Base-by-base conservation (phyloP, 2,329 filamentous ascomycete species). In the Phaeoacremonium minimum region DNA sequence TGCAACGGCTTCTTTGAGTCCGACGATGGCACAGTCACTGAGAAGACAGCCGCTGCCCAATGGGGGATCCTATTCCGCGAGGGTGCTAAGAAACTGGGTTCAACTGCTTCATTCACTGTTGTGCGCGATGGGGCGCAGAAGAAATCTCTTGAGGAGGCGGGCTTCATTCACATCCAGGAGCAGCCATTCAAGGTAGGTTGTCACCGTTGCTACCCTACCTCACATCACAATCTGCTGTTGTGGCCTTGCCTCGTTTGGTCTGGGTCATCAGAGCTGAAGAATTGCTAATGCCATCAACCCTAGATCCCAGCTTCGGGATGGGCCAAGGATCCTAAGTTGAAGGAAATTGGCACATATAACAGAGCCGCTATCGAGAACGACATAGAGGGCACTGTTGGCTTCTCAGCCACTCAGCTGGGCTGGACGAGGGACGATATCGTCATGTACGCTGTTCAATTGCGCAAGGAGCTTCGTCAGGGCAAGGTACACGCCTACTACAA, bases 291-390 rank as follows among this genome's bases (percentile, higher is more conserved):
- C n/a, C n/a, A n/a, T n/a, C n/a, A n/a, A n/a, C 22, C 9, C 22
- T 11, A 36, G 34, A 33, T 55, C 15, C 53, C 56, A 0, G 41
- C 56, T 3, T 59, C 58, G 1, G 31, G 41, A 1, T 66, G 63
- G 63, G 55, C 58, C 3, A 49, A 52, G 7, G 56, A 64, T 31
- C 46, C 46, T 8, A 44, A 50, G 14, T 32, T 49, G 28, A 53
- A 46, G 43, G 46, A 51, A 41, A 45, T 47, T 15, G 58, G 57
- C 9, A 32, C 33, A 22, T 50, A 46, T 19, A 28, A 31, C 9
- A 26, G 38, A 36, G 18, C 42, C 8, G 43, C 36, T 11, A 18
- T 39, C 9, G 30, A 36, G n/a, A 31, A 36, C 26, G 46, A 49
- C 29, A 30, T 32, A 2, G 43, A 49, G 30, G 46, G 48, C 9